These are phyloP conservation scores for Colletotrichum sp. DNA, from an alignment of 2,329 filamentous ascomycete species.

Conservation along the genomic window DNA sequence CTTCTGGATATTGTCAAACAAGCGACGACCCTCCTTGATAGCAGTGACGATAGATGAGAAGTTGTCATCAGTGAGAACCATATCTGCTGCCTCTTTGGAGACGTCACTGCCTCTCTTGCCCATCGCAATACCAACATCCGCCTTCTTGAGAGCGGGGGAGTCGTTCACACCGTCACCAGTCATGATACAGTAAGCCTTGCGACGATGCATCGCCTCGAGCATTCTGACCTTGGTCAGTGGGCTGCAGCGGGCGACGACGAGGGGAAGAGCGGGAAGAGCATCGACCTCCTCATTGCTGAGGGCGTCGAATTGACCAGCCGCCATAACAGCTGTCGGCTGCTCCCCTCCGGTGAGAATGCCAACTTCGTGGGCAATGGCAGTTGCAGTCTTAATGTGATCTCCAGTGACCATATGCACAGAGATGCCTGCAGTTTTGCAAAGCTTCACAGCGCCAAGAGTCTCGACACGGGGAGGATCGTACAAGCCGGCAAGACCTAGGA, in stretches of 20 bases:
- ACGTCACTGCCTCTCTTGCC: slow-evolving; percentile 74
- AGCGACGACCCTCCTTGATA: slow-evolving; percentile 71
- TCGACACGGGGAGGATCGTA: slow-evolving; percentile 76
- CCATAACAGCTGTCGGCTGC: slow-evolving; percentile 59
- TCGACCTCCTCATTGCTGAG: slow-evolving; percentile 69
- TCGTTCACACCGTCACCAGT: slow-evolving; percentile 80
- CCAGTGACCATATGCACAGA: slow-evolving; percentile 74
- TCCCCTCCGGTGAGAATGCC: slow-evolving; percentile 58
- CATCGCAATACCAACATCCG: slow-evolving; percentile 80
- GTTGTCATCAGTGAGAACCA: slow-evolving; percentile 88
- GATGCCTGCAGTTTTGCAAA: slow-evolving; percentile 66
- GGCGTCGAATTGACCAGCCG: slow-evolving; percentile 66
- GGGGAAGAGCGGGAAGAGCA: slow-evolving; percentile 61
- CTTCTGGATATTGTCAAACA: slow-evolving; percentile 79
- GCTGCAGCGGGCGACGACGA: slow-evolving; percentile 73
- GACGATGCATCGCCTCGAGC: slow-evolving; percentile 75
- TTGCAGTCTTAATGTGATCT: slow-evolving; percentile 71
- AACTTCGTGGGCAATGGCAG: slow-evolving; percentile 69
- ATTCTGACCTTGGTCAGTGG: slow-evolving; percentile 77
- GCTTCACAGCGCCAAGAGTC: slow-evolving; percentile 63
- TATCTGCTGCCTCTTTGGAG: slow-evolving; percentile 83
- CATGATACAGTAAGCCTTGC: slow-evolving; percentile 74
- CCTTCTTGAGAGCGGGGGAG: slow-evolving; percentile 73
- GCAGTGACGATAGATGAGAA: slow-evolving; percentile 82
- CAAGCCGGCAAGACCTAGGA: slow-evolving; percentile 74